Conservation (phyloP, 192 early-diverging fungal genomes). For the Jimgerdemannia flammicorona region DNA sequence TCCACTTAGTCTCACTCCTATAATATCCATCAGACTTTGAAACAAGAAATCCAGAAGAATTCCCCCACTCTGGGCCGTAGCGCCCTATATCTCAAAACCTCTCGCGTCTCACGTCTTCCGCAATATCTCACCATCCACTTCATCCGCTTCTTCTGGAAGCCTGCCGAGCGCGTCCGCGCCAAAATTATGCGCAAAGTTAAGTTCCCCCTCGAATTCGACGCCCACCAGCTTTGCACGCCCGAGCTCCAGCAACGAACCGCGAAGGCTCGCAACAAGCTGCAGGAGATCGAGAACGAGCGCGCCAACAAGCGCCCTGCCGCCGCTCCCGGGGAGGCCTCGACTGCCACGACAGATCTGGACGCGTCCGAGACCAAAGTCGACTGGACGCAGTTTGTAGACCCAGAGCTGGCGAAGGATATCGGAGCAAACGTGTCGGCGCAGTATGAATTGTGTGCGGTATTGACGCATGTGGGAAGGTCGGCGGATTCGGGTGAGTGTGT, state of each 20-base stretch:
- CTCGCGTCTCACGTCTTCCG: conserved; percentile 80
- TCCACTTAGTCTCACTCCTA: background rate
- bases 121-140: conserved; percentile 87
- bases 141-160: conserved; percentile 96
- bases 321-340: background rate
- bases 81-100: conserved; percentile 74
- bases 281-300: conserved; percentile 69
- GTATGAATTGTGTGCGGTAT: conserved; percentile 90
- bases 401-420: conserved; percentile 70
- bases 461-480: conserved; percentile 93
- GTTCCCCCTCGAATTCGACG: conserved; percentile 91
- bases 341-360: background rate
- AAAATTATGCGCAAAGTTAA: conserved; percentile 96
- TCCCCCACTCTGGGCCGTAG: conserved; percentile 76
- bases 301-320: conserved; percentile 37
- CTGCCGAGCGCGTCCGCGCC: conserved; percentile 68
- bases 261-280: conserved; percentile 57
- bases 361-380: conserved; percentile 18
- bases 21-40: conserved; percentile 37
- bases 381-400: conserved; percentile 52
- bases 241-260: conserved; percentile 76
- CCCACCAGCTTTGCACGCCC: conserved; percentile 78
- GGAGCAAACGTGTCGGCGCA: conserved; percentile 85
- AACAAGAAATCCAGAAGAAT: conserved; percentile 86
- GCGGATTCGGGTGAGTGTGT: conserved; percentile 66